These are phyloP conservation scores for Mychonastes homosphaera DNA, from an alignment of 139 green algal species.

Conservation along the genomic window DNA sequence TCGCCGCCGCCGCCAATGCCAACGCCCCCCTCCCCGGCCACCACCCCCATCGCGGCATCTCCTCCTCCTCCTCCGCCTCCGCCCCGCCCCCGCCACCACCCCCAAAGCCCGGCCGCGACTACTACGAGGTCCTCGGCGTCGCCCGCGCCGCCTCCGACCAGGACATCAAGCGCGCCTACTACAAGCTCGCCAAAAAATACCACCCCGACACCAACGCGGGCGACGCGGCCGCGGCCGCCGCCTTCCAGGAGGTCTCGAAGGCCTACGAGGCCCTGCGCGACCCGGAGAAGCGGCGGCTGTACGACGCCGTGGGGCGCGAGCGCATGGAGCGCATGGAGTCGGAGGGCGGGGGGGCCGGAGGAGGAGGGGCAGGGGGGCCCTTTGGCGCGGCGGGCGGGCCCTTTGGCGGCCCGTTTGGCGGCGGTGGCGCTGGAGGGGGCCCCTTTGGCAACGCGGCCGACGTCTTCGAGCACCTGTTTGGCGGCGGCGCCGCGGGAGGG, in stretches of 20 bases:
- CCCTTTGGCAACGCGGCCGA: conserved; percentile 25
- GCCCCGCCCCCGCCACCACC: too few species aligned
- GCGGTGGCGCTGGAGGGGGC: conserved; percentile 17
- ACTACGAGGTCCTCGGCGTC: conserved; percentile 73
- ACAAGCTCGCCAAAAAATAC: conserved; percentile 81
- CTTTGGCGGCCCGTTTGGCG: conserved; percentile 33
- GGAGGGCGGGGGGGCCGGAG: conserved; percentile 23
- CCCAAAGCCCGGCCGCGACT: conserved; percentile 51
- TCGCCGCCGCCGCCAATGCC: too few species aligned
- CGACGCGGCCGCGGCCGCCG: conserved; percentile 55
- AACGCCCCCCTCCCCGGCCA: too few species aligned
- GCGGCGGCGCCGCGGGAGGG: too few species aligned
- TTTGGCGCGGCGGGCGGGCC: conserved; percentile 18
- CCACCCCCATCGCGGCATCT: too few species aligned
- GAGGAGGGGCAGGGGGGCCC: not conserved
- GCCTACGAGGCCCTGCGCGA: conserved; percentile 84
- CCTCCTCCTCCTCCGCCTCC: too few species aligned
- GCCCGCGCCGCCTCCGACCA: conserved; percentile 42
- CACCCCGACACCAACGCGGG: conserved; percentile 89
- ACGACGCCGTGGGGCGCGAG: conserved; percentile 52
- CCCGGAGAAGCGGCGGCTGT: conserved; percentile 63
- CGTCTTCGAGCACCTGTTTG: conserved; percentile 44
- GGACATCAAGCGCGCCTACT: conserved; percentile 88
- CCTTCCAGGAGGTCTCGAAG: conserved; percentile 79
- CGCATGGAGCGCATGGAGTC: conserved; percentile 52